Base-by-base conservation (phyloP, 106 monocot genomes). In the Allium fistulosum region DNA sequence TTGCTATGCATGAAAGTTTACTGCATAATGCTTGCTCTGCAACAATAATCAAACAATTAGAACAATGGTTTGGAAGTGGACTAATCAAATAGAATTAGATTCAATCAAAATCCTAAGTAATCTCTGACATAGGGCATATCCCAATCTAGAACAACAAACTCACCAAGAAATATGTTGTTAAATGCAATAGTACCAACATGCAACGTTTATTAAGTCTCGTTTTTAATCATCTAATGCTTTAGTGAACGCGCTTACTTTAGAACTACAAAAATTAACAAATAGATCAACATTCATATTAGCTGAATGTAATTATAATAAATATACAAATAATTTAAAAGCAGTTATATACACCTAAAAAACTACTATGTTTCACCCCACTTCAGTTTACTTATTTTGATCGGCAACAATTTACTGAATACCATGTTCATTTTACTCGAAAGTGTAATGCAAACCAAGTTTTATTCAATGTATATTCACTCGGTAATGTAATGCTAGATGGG, bases 1-100 rank as follows among this genome's bases (percentile, higher is more conserved):
- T n/a, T n/a, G n/a, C n/a, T n/a, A n/a, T 66, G 83, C 83, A 79
- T 83, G 83, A 57, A 79, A 83, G 26, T 83, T 78, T 37, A 78
- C 83, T 51, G 83, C 75, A 59, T 78, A 72, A 52, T 83, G 78
- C 10, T 49, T 26, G 51, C 83, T 83, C 75, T 83, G 78, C 28
- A 78, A 73, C 48, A 13, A 65, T 64, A n/a, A 45, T 8, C 18
- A 69, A 49, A 9, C 57, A 16, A 11, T 14, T 9, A 37, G 4
- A 53, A 72, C 11, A 67, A 37, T 7, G n/a, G n/a, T n/a, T 7
- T 46, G 22, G 9, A 12, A 9, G 2, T 1, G 17, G 28, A 15
- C 56, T 52, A 7, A 69, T 6, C 12, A 74, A 5, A 11, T 7
- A 57, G n/a, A 9, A 60, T 22, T 12, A 1, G 28, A 26, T 27